Base-by-base conservation (phyloP, 2,329 filamentous ascomycete species). In the Ceratocystis cacaofunesta region DNA sequence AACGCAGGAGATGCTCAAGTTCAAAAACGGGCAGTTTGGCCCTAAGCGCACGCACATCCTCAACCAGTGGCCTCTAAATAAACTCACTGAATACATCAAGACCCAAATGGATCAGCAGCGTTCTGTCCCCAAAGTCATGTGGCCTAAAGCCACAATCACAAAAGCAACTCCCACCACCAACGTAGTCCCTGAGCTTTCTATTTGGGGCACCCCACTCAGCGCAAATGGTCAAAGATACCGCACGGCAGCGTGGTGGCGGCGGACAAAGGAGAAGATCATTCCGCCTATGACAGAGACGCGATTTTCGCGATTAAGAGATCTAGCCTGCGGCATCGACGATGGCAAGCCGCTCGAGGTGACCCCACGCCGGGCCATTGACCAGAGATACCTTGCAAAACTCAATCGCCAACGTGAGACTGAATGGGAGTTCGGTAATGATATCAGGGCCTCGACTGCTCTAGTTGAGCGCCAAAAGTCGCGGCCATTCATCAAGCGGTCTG, bases 51-150 rank as follows among this genome's bases (percentile, higher is more conserved):
- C 68, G 61, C 61, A 62, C 5, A 75, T 81, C 73, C 74, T 82
- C 25, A 75, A 79, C 17, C 73, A 76, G 32, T 84, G 81, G 81
- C 76, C 82, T 66, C 69, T 75, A 1, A 68, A 71, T 0, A 82
- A 79, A 70, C 70, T 85, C 19, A 66, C 70, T 2, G 69, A 72
- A 1, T 73, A 81, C 5, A 72, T 79, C 3, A 66, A 67, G 2
- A 77, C 77, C 1, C 81, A 85, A 68, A 68, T 70, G 65, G 44
- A 70, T 0, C 71, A 75, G 2, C 73, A 77, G 6, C 68, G 65
- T 1, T 67, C 70, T 1, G 68, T 69, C 28, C 69, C 68, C 7
- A 66, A 67, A 36, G 69, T 62, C 19, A 67, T 61, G 63, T 79
- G 70, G 72, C 70, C 69, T 36, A 75, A 72, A 50, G 66, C 61